Evolutionary conservation across 768 basidiomycete genomes (phyloP).

Genomic region (Leccinum barrowsii): DNA sequence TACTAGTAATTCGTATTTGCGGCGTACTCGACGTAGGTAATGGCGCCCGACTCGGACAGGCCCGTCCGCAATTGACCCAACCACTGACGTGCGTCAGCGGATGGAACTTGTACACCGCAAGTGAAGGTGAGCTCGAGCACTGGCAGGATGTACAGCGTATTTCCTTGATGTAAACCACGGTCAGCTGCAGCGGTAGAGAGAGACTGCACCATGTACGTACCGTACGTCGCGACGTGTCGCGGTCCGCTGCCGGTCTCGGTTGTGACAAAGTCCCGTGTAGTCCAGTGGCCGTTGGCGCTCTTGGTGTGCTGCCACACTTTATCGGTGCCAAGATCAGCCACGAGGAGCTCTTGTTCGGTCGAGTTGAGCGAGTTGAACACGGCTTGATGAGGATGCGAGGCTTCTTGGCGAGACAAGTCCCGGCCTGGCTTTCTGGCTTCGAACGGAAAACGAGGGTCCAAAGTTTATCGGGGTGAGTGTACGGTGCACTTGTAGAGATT

Average conservation of each 20-base stretch:
- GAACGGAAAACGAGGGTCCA: conserved; percentile 40
- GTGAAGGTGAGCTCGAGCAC: conserved; percentile 57
- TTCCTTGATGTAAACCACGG: conserved; percentile 38
- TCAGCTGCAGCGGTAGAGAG: no score
- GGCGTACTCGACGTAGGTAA: no score
- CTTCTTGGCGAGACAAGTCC: conserved; percentile 62
- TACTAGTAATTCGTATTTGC: no score
- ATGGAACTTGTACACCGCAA: no score
- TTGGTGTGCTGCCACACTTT: conserved; percentile 55
- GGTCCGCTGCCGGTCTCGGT: conserved; percentile 63
- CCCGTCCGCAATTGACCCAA: no score
- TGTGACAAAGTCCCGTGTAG: conserved; percentile 42
- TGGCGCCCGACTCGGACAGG: no score
- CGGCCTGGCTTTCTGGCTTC: conserved; percentile 51
- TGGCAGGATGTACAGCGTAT: conserved; percentile 50
- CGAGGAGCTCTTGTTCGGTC: conserved; percentile 53
- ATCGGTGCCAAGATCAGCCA: conserved; percentile 77
- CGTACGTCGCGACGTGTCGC: conserved; percentile 60
- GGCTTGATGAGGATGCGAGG: conserved; percentile 77
- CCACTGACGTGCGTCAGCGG: no score
- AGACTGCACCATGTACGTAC: conserved; percentile 36
- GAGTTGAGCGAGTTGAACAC: conserved; percentile 39
- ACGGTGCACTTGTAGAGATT: conserved; percentile 44
- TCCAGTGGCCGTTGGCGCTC: conserved; percentile 43
- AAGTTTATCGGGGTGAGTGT: conserved; percentile 36